These are phyloP conservation scores for Xerocomus amazonicus DNA, from an alignment of 1,284 basidiomycete species.

Conservation along the genomic window DNA sequence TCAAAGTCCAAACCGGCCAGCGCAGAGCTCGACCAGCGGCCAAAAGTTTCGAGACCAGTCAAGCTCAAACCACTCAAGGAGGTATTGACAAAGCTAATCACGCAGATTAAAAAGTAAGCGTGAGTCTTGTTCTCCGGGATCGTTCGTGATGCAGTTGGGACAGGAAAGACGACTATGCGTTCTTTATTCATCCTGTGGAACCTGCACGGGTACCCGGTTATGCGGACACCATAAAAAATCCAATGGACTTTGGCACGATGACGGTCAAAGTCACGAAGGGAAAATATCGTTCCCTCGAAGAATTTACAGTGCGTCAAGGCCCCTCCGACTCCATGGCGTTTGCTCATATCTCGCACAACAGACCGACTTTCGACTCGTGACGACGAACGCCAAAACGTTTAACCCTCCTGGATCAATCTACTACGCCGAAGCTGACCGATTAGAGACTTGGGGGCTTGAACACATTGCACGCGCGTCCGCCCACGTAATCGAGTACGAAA, in stretches of 20 bases:
- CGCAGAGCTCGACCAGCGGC: slow-evolving; percentile 35
- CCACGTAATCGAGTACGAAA: slow-evolving; percentile 74
- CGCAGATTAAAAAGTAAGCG: slow-evolving; percentile 68
- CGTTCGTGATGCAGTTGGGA: slow-evolving; percentile 9
- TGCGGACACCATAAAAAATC: slow-evolving; percentile 59
- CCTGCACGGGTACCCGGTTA: slow-evolving; percentile 65
- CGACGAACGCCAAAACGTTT: slow-evolving; percentile 67
- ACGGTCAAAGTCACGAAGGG: slow-evolving; percentile 59
- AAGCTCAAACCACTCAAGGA: slow-evolving; percentile 78
- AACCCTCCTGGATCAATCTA: slow-evolving; percentile 72
- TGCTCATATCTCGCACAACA: slow-evolving; percentile 23
- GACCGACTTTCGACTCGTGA: slow-evolving; percentile 71
- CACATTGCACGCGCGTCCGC: slow-evolving; percentile 65
- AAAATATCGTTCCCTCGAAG: slow-evolving; percentile 69
- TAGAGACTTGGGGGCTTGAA: slow-evolving; percentile 66
- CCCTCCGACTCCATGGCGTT: background rate
- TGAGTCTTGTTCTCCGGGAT: slow-evolving; percentile 1
- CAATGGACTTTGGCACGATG: slow-evolving; percentile 87
- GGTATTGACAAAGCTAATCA: slow-evolving; percentile 61
- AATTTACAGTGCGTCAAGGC: slow-evolving; percentile 58
- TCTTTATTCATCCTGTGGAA: slow-evolving; percentile 76
- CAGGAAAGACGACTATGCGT: slow-evolving; percentile 84
- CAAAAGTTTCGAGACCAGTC: slow-evolving; percentile 47
- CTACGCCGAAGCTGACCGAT: slow-evolving; percentile 63
- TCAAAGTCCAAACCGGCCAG: slow-evolving; percentile 19